phyloP scores from a whole-genome alignment of 2,329 filamentous ascomycete genomes.

The Nothopassalora personata region DNA sequence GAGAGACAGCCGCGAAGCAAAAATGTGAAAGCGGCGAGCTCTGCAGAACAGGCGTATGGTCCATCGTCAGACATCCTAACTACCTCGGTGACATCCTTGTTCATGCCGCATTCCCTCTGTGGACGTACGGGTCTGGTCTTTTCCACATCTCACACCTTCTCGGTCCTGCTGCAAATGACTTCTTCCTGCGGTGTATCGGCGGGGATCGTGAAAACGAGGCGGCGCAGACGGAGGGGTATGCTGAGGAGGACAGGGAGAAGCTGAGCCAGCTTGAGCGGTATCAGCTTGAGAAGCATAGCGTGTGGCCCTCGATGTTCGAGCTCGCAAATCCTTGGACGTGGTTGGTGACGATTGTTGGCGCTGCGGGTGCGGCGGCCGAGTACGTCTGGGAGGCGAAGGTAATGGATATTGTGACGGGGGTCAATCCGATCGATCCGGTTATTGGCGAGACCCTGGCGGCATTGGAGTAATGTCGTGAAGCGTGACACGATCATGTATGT shows the following conservation, averaged over 20 bases:
- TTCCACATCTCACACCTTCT: conserved; percentile 52
- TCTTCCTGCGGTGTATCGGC: conserved; percentile 53
- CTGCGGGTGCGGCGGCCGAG: conserved; percentile 36
- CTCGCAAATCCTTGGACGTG: conserved; percentile 53
- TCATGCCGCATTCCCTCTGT: conserved; percentile 55
- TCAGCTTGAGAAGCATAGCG: conserved; percentile 52
- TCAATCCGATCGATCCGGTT: conserved; percentile 1
- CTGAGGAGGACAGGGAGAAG: conserved; percentile 47
- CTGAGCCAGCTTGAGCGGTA: conserved; percentile 50
- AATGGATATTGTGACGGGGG: neutral
- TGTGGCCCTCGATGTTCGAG: conserved; percentile 52
- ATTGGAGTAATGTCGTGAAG: neutral
- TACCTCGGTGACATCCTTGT: conserved; percentile 58
- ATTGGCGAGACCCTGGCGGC: conserved; percentile 10
- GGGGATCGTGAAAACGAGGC: conserved; percentile 53
- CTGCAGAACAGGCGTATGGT: conserved; percentile 55
- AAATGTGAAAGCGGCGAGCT: conserved; percentile 34
- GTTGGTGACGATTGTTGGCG: conserved; percentile 48
- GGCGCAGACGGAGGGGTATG: conserved; percentile 50
- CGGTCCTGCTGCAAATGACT: conserved; percentile 54
- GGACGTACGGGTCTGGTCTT: conserved; percentile 51
- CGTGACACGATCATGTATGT: neutral
- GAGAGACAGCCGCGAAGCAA: conserved; percentile 32
- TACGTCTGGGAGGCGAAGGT: conserved; percentile 9
- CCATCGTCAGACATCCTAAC: conserved; percentile 57